Conservation (phyloP, 2,329 filamentous ascomycete species). For the Cladophialophora immunda region DNA sequence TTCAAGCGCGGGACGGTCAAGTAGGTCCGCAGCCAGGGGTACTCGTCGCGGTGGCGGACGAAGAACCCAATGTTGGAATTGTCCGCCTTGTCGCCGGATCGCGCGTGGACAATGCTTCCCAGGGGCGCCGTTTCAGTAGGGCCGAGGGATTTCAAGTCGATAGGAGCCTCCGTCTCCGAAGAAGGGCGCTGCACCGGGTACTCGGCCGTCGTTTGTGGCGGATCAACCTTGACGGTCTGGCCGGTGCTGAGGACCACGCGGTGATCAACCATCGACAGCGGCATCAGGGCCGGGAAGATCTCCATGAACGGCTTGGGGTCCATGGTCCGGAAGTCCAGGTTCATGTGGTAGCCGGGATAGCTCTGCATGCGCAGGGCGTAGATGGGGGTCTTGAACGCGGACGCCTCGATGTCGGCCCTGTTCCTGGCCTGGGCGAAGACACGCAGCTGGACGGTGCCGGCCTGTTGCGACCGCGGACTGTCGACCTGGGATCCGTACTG, state of each 20-base stretch:
- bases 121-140: conserved; percentile 46
- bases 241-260: conserved; percentile 19
- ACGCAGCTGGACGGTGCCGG: conserved; percentile 48
- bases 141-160: conserved; percentile 38
- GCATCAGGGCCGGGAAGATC: conserved; percentile 51
- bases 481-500: conserved; percentile 46
- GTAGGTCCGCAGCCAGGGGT: conserved; percentile 49
- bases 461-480: conserved; percentile 51
- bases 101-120: conserved; percentile 54
- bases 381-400: conserved; percentile 18
- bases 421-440: conserved; percentile 23
- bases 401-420: conserved; percentile 13
- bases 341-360: conserved; percentile 56
- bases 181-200: conserved; percentile 16
- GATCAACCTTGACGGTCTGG: not conserved
- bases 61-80: conserved; percentile 54
- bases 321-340: conserved; percentile 56
- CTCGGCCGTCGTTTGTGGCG: conserved; percentile 2
- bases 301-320: conserved; percentile 55
- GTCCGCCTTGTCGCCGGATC: conserved; percentile 52
- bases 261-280: conserved; percentile 34
- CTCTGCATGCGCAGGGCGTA: conserved; percentile 49
- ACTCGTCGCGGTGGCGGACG: conserved; percentile 39
- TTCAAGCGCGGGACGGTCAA: conserved; percentile 50
- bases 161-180: conserved; percentile 20